phyloP scores from a whole-genome alignment of 2,329 filamentous ascomycete genomes.

The Xylaria sp. region DNA sequence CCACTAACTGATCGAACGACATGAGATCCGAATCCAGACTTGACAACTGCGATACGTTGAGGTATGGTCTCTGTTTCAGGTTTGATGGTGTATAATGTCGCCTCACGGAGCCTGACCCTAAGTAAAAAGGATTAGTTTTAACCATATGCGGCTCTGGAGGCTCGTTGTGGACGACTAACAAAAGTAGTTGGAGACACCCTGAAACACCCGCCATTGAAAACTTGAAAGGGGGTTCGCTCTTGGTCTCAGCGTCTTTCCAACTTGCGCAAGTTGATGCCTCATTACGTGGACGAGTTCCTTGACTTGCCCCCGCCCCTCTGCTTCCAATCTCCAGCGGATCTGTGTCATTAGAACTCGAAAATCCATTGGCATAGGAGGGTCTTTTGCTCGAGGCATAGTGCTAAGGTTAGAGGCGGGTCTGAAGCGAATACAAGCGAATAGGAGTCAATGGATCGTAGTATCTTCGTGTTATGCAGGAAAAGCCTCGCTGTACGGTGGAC shows the following conservation, averaged over 20 bases:
- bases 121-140: not conserved
- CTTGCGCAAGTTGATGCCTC: not conserved
- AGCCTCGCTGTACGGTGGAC: too few relatives aligned
- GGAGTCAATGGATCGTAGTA: not conserved
- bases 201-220: conserved; percentile 1
- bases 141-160: not conserved
- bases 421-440: not conserved
- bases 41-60: not conserved
- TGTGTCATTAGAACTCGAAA: not conserved
- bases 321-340: not conserved
- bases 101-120: conserved; percentile 1
- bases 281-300: not conserved
- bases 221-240: not conserved
- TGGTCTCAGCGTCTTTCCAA: not conserved
- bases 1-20: not conserved
- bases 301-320: not conserved
- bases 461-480: not conserved
- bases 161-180: not conserved
- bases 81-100: not conserved
- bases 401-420: not conserved
- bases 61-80: not conserved
- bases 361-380: too few relatives aligned
- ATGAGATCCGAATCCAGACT: not conserved
- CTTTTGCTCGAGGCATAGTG: not conserved
- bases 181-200: conserved; percentile 9